Percentiles rank a stretch among this genome's conserved stretches.
phyloP scores from a whole-genome alignment of 2,329 filamentous ascomycete species.

The Pseudogymnoascus pannorum region DNA sequence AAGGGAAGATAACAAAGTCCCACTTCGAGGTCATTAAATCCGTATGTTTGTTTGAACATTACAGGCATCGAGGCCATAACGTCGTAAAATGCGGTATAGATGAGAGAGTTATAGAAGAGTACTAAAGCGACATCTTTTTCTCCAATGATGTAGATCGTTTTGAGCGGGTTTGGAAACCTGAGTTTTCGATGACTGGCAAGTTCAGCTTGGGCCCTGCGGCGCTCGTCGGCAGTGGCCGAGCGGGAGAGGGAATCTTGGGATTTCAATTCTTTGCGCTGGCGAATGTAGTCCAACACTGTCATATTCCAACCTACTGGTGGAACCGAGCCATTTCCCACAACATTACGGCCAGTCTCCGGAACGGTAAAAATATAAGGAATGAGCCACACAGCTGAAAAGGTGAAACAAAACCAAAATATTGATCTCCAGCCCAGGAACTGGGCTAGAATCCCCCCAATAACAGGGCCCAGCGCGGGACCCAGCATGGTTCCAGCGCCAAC shows the following conservation, averaged over 20 bases:
- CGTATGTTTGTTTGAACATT: constrained; percentile 39
- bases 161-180: constrained; percentile 49
- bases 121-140: constrained; percentile 52
- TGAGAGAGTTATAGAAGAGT: constrained; percentile 43
- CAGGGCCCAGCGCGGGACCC: constrained; percentile 31
- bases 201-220: constrained; percentile 28
- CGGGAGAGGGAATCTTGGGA: constrained; percentile 21
- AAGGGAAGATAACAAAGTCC: constrained; percentile 21
- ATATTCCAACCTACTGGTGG: constrained; percentile 51
- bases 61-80: constrained; percentile 45
- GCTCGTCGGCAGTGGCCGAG: constrained; percentile 29
- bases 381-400: constrained; percentile 20
- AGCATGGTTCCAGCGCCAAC: constrained; percentile 45
- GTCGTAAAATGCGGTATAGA: constrained; percentile 51
- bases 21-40: constrained; percentile 30
- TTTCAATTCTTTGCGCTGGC: constrained; percentile 21
- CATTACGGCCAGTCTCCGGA: constrained; percentile 22
- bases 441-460: constrained; percentile 39
- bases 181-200: constrained; percentile 36
- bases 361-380: not conserved
- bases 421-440: constrained; percentile 39
- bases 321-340: constrained; percentile 42
- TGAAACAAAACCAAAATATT: constrained; percentile 41
- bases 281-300: constrained; percentile 43
- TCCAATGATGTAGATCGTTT: constrained; percentile 45